Base-by-base conservation (phyloP, 345 rosid genomes). In the Citrus medica region DNA sequence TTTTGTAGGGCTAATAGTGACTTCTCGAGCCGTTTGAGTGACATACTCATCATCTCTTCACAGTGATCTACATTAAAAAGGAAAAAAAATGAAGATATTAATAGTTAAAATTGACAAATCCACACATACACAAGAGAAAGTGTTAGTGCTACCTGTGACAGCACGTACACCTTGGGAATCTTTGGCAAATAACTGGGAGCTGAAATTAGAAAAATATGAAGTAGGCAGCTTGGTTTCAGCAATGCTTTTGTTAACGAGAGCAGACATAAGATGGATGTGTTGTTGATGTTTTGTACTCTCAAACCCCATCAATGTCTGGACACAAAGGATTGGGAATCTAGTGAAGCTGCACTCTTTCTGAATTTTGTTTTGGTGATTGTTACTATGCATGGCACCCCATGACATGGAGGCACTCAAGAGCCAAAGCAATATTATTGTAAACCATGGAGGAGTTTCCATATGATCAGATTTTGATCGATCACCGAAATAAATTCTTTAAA, bases 201-300 rank as follows among this genome's bases (percentile, higher is more conserved):
- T 76, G n/a, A 71, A 80, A 61, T 73, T 76, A 59, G 28, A 37
- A 71, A 87, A 88, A 82, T 79, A 87, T 19, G 86, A 81, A 30
- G 51, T 30, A 6, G 84, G 86, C 13, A 86, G 51, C 32, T 60
- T 75, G 74, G 90, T 84, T 79, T 89, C 94, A 2, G 69, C 79
- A 21, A 94, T 84, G 6, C 93, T 90, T 80, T 84, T 91, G 84
- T 89, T 87, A 48, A 94, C 80, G 16, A 92, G 92, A 53, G 82
- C 86, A 48, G 91, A 84, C 37, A 88, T 66, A 30, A 89, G 5
- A 77, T 86, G 85, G 2, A 62, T 78, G 28, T 76, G 80, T 21
- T 37, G 73, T 74, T 37, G 17, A 17, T 74, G 32, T 22, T 58
- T 51, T 58, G 80, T 71, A 30, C 46, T 76, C 38, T 67, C 79